Base-by-base conservation (phyloP, 2,329 filamentous ascomycete species). In the Pseudonectria foliicola region DNA sequence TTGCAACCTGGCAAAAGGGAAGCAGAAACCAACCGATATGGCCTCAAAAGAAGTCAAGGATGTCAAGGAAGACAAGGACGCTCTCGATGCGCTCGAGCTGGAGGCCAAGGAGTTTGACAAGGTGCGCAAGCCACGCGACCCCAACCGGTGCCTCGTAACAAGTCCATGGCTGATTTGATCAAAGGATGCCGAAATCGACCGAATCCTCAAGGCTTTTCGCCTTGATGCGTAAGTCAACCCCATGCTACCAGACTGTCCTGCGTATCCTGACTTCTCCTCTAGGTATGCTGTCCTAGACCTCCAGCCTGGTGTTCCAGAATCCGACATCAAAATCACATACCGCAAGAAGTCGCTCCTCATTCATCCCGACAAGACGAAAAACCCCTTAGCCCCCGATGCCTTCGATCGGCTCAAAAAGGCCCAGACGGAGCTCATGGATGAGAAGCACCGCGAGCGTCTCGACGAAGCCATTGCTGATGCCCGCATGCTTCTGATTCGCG, bases 311-410 rank as follows among this genome's bases (percentile, higher is more conserved):
- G 87, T 96, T 13, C 80, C 92, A 37, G 90, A 96, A 52, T 89
- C 86, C 40, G 92, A 96, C 66, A 96, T 98, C 71, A 96, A 95
- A 66, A 70, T 82, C 50, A 77, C 77, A 48, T 98, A 96, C 67
- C 89, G 92, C 70, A 89, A 87, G 54, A 96, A 95, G 64, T 98
- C 92, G n/a, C 81, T 98, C 38, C 80, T 98, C 31, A 96, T 98
- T 68, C 92, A 98, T 68, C 92, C 92, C 6, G 92, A 98, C 70
- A 98, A 98, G 63, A 95, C 92, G 37, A 80, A 80, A 55, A 96
- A 98, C 57, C 82, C 87, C 0, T 76, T 72, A 31, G 92, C 92
- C 0, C 90, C 92, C 4, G 92, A 96, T 53, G 92, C 92, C 46
- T 98, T 98, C 57, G 92, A 98, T 64, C 81, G 90, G 8, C 75